Conservation (phyloP, 768 basidiomycete species). For the Suillus hirtellus region DNA sequence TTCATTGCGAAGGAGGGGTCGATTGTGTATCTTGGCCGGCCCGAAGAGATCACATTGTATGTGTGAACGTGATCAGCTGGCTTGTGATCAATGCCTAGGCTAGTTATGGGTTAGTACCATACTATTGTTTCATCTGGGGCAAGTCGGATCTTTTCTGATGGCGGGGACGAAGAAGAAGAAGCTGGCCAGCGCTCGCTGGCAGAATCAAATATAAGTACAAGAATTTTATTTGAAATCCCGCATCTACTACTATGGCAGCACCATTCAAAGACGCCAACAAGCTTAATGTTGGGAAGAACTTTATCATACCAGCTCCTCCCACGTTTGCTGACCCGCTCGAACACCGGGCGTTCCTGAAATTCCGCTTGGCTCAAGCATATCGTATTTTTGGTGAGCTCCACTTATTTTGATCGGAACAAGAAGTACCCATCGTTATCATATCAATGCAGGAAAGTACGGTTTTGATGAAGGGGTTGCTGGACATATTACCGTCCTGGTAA, state of each 20-base stretch:
- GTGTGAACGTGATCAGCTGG: no score
- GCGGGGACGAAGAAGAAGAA: no score
- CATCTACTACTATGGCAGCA: not conserved
- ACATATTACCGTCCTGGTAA: conserved; percentile 48
- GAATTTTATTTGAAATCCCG: not conserved
- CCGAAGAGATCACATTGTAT: no score
- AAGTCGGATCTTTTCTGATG: no score
- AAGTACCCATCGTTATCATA: conserved; percentile 18
- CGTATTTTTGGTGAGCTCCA: conserved; percentile 41
- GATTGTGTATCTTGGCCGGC: no score
- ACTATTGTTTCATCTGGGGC: no score
- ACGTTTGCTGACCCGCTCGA: conserved; percentile 36
- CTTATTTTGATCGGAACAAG: not conserved
- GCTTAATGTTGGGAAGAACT: not conserved
- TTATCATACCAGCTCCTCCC: conserved; percentile 15
- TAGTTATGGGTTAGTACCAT: no score
- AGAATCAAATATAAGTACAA: no score
- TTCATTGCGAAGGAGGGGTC: no score
- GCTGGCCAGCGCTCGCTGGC: no score
- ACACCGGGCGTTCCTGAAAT: conserved; percentile 45
- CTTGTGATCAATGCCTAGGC: no score
- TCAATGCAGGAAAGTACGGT: conserved; percentile 29
- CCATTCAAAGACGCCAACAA: not conserved
- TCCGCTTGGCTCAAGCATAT: conserved; percentile 46
- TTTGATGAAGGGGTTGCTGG: conserved; percentile 51